Percentiles rank a stretch among this genome's conserved stretches.
phyloP scores from a whole-genome alignment of 768 basidiomycete genomes.

The Rhodotorula kratochvilovae region DNA sequence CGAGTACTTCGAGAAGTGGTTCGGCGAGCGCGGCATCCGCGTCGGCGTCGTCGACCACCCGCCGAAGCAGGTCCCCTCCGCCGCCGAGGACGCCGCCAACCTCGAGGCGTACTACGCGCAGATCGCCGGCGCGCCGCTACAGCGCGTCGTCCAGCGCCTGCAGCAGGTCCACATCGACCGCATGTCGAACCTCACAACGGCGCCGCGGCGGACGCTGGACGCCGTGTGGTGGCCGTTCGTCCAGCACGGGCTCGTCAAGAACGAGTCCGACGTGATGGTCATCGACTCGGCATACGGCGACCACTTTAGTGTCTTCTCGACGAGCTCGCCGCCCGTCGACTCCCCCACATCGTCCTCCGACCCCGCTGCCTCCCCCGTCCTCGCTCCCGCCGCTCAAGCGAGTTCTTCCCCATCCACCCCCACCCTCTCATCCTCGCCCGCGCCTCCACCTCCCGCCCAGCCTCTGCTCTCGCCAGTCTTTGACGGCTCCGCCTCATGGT shows the following conservation, averaged over 20 bases:
- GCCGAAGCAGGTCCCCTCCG: constrained; percentile 34
- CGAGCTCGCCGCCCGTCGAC: constrained; percentile 43
- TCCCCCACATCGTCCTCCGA: not conserved
- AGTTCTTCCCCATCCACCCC: not conserved
- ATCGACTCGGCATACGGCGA: constrained; percentile 87
- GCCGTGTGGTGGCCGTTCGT: constrained; percentile 97
- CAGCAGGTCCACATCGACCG: constrained; percentile 63
- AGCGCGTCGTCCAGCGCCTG: constrained; percentile 56
- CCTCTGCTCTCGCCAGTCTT: constrained; percentile 57
- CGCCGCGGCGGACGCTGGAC: constrained; percentile 71
- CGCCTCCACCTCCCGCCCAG: constrained; percentile 25
- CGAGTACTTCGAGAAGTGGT: constrained; percentile 75
- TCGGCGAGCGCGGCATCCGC: constrained; percentile 59
- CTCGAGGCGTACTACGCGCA: constrained; percentile 70
- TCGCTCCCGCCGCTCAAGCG: not conserved
- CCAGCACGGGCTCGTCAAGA: constrained; percentile 71
- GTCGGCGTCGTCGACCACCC: constrained; percentile 48
- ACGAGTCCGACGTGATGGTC: constrained; percentile 71
- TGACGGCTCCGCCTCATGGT: constrained; percentile 95
- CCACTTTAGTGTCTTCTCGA: constrained; percentile 68
- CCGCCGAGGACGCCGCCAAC: constrained; percentile 52
- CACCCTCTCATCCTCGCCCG: not conserved
- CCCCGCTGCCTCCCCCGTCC: constrained; percentile 6
- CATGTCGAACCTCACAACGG: constrained; percentile 67
- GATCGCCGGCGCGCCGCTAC: constrained; percentile 50